phyloP scores from a whole-genome alignment of 306 rosid species.

The Ormosia emarginata region DNA sequence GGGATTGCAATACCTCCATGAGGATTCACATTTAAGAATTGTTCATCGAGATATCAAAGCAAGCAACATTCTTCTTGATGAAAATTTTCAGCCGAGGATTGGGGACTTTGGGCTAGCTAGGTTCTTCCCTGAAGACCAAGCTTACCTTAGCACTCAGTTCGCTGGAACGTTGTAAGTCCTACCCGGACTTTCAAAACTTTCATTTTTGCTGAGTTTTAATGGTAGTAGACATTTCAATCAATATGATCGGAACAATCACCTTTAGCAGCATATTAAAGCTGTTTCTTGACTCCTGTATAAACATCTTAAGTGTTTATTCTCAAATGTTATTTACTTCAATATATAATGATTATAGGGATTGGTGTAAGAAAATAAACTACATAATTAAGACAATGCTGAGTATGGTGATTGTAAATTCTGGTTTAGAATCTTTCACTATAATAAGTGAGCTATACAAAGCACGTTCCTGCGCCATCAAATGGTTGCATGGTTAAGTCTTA shows the following conservation, averaged over 20 bases:
- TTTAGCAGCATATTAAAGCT: neutral
- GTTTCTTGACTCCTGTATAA: neutral
- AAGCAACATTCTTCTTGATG: conserved; percentile 93
- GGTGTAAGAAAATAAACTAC: neutral
- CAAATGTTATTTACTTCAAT: neutral
- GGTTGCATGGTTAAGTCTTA: neutral
- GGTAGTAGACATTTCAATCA: neutral
- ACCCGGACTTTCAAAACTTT: neutral
- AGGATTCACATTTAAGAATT: conserved; percentile 84
- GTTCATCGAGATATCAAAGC: conserved; percentile 93
- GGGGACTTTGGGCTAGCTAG: conserved; percentile 94
- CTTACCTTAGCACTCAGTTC: conserved; percentile 78
- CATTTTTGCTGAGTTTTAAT: neutral
- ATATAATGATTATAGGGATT: neutral
- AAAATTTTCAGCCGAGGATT: conserved; percentile 74
- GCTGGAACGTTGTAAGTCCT: conserved; percentile 89
- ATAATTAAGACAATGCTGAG: neutral
- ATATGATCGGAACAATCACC: neutral
- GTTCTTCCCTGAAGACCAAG: conserved; percentile 95
- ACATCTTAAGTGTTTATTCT: neutral
- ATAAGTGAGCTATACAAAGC: neutral
- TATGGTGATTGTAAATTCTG: neutral
- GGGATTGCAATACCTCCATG: conserved; percentile 89
- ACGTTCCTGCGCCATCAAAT: neutral
- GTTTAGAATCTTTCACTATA: neutral